Base-by-base conservation (phyloP, 176 grass and related monocot species). In the Oryza coarctata region DNA sequence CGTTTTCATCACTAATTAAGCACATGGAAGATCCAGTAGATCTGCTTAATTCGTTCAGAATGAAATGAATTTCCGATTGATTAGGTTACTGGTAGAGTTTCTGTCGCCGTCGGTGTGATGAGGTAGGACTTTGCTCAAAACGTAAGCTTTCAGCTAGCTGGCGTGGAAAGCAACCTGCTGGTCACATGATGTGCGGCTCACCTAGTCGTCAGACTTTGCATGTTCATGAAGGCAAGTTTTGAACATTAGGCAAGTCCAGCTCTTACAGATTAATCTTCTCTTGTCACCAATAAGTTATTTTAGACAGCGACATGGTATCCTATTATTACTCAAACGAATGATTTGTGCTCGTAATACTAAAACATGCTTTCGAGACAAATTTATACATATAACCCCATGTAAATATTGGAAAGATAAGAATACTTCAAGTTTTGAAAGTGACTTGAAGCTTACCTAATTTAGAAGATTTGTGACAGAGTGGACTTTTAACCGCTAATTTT, bases 121-220 rank as follows among this genome's bases (percentile, higher is more conserved):
- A n/a, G 22, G 18, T 25, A 58, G 41, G 9, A 55, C 43, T 15
- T 77, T 75, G 64, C 63, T 15, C 14, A 14, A 44, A 58, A 34
- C 41, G 1, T 67, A 79, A 32, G 32, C 34, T 60, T 85, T 68
- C 12, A 60, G 55, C 55, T 60, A 41, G 2, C 36, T 29, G 13
- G 38, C 25, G n/a, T 4, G 5, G 32, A 29, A 73, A 82, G 73
- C 52, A 68, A 55, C 33, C 26, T 38, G 3, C 27, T 60, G n/a
- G 8, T 27, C 30, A 8, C 34, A 61, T 63, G 71, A 78, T 63
- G 55, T 50, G 74, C 55, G 79, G 35, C 8, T 43, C 76, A 91
- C 85, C 79, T 40, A 86, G 32, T 2, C 7, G 2, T 40, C 61
- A 14, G 43, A 35, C 5, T 1, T 15, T 82, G 68, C 68, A 44